Evolutionary conservation across 352 stramenopile species (phyloP).

Genomic region (Pythium brassicae): DNA sequence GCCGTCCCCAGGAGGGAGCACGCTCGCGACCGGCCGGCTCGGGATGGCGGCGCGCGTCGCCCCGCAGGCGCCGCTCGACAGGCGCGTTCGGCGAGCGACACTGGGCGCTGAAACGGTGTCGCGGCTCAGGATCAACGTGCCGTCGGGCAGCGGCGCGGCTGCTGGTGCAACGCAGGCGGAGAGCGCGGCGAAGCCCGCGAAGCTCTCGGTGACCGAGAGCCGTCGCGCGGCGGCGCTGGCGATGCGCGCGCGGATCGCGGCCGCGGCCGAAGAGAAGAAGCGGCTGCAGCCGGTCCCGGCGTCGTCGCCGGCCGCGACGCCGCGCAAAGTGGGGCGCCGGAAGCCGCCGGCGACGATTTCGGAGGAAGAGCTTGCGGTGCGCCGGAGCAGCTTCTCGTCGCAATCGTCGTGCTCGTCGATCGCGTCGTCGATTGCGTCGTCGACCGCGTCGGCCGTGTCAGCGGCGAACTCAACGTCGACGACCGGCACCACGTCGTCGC

Average conservation of each 20-base stretch:
- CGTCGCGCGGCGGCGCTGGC: conserved; percentile 27
- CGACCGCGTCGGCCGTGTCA: conserved; percentile 10
- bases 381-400: conserved; percentile 44
- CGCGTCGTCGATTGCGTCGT: conserved; percentile 15
- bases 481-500: conserved; percentile 6
- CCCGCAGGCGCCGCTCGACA: conserved; percentile 12
- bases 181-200: conserved; percentile 12
- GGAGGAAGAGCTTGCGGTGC: conserved; percentile 37
- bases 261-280: conserved; percentile 24
- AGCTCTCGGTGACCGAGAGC: conserved; percentile 26
- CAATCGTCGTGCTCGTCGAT: conserved; percentile 46
- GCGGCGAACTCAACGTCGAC: conserved; percentile 11
- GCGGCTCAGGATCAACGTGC: conserved; percentile 10
- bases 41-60: conserved; percentile 37
- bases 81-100: conserved; percentile 10
- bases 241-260: conserved; percentile 28
- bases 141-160: background rate
- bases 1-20: conserved; percentile 11
- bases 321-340: conserved; percentile 1
- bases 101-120: conserved; percentile 5
- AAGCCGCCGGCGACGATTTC: conserved; percentile 24
- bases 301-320: conserved; percentile 1
- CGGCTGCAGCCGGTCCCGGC: conserved; percentile 10
- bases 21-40: conserved; percentile 20
- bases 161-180: background rate